Base-by-base conservation (phyloP, 768 basidiomycete species). In the Pleurotus tuber-regium region DNA sequence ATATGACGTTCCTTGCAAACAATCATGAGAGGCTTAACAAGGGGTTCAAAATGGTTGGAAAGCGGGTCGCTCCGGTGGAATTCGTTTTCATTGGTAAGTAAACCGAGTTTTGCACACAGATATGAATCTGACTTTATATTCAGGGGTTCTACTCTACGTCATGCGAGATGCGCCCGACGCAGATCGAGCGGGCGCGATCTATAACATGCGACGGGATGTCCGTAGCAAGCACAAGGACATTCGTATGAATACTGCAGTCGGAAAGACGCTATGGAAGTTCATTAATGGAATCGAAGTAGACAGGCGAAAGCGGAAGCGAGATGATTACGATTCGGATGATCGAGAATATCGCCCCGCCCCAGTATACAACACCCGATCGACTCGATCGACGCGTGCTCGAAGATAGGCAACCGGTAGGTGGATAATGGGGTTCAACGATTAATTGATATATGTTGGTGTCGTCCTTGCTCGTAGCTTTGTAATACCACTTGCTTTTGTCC, bases 11-110 rank as follows among this genome's bases (percentile, higher is more conserved):
- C 18, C 73, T 89, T 39, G 84, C 84, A 2, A 59, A 54, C 8
- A 66, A 72, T 25, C 18, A 53, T 0, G 38, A 60, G 4, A 21
- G n/a, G 24, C 66, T 79, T 28, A 77, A 75, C n/a, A 53, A 62
- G 10, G 82, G 72, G 2, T 84, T 90, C 57, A 68, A 55, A 14
- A 67, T 72, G 21, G 75, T 87, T n/a, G 68, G 70, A 51, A 77
- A 80, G 53, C 76, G 82, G 23, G 75, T 91, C 33, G 82, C 87
- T 1, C 87, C 87, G 1, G 80, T 85, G 6, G 86, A 90, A 60
- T 88, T 92, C 62, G 80, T 91, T 26, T 92, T 87, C 64, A 83
- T 90, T 35, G 88, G 91, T 91, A 60, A 54, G 75, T 67, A 10
- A 16, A 16, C 50, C 4, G 11, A 6, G 23, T 43, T 21, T 31